Base-by-base conservation (phyloP, 768 basidiomycete genomes). In the Mycena floridula region DNA sequence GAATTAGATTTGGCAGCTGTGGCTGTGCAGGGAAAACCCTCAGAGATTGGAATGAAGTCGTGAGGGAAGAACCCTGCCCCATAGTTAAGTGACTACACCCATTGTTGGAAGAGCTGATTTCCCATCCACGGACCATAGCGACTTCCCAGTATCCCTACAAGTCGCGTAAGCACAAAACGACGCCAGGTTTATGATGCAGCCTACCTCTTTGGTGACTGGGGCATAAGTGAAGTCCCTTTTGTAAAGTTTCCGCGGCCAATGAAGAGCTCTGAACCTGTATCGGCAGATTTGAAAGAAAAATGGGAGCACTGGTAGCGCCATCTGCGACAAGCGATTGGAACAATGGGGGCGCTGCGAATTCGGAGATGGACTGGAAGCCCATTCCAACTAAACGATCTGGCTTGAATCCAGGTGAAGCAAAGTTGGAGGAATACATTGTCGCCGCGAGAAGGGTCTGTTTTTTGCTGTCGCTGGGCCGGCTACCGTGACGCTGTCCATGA, bases 211-310 rank as follows among this genome's bases (percentile, higher is more conserved):
- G 18, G 18, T 18, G 32, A 35, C 32, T 15, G 32, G 32, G 18
- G 50, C 52, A 27, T 67, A 74, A 15, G 62, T 64, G 48, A 73
- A 53, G 5, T 50, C 52, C 7, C 65, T 67, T 23, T 66, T 65
- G 58, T 69, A 77, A 47, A 47, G 53, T 79, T 67, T 4, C 62
- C 60, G 25, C 74, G 76, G 12, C 77, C 77, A 40, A 80, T 56
- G 44, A 61, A 69, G 24, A 79, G 67, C 55, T 74, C 72, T n/a
- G 68, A 63, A 37, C 57, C 61, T n/a, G 57, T 57, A 24, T 59
- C 16, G n/a, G 64, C 50, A 30, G 75, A 61, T 40, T 70, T 65
- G 48, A 77, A 65, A 32, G 67, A 64, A 45, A 76, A 75, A 62
- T 54, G 41, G 61, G 53, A 26, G 65, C 49, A 4, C 58, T 28